These are phyloP conservation scores for Xylaria sp. DNA, from an alignment of 2,329 filamentous ascomycete species.

Conservation along the genomic window DNA sequence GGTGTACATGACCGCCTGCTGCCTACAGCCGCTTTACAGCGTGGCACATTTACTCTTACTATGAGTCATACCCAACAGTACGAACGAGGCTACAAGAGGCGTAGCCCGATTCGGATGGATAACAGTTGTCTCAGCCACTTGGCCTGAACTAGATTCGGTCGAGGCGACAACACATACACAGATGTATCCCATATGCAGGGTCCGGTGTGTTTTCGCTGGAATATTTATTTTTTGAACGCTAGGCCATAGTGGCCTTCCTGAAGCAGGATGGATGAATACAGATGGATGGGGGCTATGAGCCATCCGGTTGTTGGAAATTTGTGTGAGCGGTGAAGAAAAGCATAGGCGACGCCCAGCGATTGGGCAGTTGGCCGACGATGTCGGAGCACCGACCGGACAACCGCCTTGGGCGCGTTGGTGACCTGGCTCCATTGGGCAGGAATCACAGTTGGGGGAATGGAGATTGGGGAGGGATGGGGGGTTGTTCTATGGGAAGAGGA, in stretches of 20 bases:
- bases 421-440: constrained; percentile 35
- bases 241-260: neutral
- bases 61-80: constrained; percentile 33
- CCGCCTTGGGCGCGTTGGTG: constrained; percentile 25
- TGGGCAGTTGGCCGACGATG: constrained; percentile 30
- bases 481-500: constrained; percentile 5
- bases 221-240: constrained; percentile 10
- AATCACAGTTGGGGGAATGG: constrained; percentile 26
- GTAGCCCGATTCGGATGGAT: constrained; percentile 19
- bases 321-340: constrained; percentile 30
- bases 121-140: constrained; percentile 27
- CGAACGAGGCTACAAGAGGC: constrained; percentile 7
- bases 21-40: constrained; percentile 15
- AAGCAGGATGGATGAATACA: neutral
- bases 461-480: neutral
- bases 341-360: constrained; percentile 16
- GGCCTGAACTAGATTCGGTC: constrained; percentile 5
- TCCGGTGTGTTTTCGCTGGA: constrained; percentile 18
- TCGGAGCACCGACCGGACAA: constrained; percentile 34
- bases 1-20: constrained; percentile 9
- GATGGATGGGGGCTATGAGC: constrained; percentile 21
- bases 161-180: constrained; percentile 25
- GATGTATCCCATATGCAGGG: constrained; percentile 17
- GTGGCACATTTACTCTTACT: constrained; percentile 15
- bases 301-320: constrained; percentile 14